Conservation (phyloP, 176 grass and related monocot genomes). For the Chloris gayana region DNA sequence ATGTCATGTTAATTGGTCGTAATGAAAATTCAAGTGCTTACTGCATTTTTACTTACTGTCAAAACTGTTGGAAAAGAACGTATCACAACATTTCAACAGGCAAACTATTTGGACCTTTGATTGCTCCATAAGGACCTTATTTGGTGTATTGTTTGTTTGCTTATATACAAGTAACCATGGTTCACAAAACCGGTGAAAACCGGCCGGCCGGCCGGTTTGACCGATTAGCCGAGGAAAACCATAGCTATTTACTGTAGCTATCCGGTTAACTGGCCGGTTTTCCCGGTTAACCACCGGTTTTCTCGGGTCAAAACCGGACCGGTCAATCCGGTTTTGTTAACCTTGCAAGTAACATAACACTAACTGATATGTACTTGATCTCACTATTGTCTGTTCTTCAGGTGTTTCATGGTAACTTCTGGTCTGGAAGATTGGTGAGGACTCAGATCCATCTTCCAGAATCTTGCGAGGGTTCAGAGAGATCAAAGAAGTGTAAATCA, state of each 20-base stretch:
- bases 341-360: too few species aligned
- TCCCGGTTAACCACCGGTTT: too few species aligned
- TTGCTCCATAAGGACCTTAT: neutral
- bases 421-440: conserved; percentile 33
- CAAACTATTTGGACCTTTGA: neutral
- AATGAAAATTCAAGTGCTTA: neutral
- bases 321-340: too few species aligned
- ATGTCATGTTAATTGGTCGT: neutral
- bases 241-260: too few species aligned
- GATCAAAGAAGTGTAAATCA: conserved; percentile 24
- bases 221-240: too few species aligned
- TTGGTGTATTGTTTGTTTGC: conserved; percentile 1
- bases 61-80: neutral
- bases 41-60: too few species aligned
- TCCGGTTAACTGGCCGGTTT: too few species aligned
- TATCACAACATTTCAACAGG: neutral
- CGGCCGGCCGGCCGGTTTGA: too few species aligned
- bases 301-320: too few species aligned
- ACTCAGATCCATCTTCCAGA: conserved; percentile 27
- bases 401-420: conserved; percentile 17
- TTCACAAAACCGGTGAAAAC: too few species aligned
- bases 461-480: neutral
- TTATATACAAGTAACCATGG: conserved; percentile 2
- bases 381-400: conserved; percentile 21
- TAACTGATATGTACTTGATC: neutral